Percentiles rank a stretch among this genome's conserved stretches.
Evolutionary conservation across 805 yeast genomes (phyloP).

Genomic region (Metschnikowia peoriensis): DNA sequence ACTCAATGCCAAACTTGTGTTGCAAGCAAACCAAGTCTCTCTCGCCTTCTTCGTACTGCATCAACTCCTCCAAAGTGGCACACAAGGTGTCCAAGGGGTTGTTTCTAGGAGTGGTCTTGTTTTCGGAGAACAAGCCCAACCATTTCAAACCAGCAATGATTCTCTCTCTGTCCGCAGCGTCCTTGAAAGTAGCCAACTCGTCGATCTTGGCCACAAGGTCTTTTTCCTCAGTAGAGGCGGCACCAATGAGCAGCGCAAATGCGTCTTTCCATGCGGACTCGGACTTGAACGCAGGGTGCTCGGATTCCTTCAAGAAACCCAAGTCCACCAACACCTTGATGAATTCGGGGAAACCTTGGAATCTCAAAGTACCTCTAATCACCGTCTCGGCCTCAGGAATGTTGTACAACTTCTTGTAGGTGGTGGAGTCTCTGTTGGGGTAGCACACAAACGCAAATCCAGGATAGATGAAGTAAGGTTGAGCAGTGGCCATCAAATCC

Average conservation of each 20-base stretch:
- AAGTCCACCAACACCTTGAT: slow-evolving; percentile 92
- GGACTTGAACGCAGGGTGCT: slow-evolving; percentile 54
- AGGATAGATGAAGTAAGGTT: slow-evolving; percentile 93
- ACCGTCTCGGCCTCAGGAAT: slow-evolving; percentile 98
- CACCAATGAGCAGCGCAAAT: slow-evolving; percentile 69
- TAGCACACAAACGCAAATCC: slow-evolving; percentile 93
- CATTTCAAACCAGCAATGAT: slow-evolving; percentile 87
- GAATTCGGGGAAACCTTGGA: slow-evolving; percentile 98
- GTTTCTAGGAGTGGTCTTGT: slow-evolving; percentile 78
- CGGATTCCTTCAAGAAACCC: slow-evolving; percentile 84
- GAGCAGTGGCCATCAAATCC: slow-evolving; percentile 91
- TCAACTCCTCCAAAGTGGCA: slow-evolving; percentile 90
- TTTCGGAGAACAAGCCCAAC: slow-evolving; percentile 88
- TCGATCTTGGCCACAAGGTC: slow-evolving; percentile 78
- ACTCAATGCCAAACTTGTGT: slow-evolving; percentile 96
- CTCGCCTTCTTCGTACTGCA: slow-evolving; percentile 96
- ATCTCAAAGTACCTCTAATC: slow-evolving; percentile 95
- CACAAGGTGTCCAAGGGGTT: slow-evolving; percentile 95
- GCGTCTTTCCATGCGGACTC: slow-evolving; percentile 83
- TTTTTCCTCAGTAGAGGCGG: slow-evolving; percentile 62
- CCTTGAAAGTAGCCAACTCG: slow-evolving; percentile 75
- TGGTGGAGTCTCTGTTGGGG: slow-evolving; percentile 97
- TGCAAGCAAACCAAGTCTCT: slow-evolving; percentile 93
- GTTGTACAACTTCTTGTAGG: slow-evolving; percentile 84
- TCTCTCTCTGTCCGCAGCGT: slow-evolving; percentile 78